A percentile compares a stretch with the other conserved stretches of the same genome.
phyloP scores from a whole-genome alignment of 2,329 filamentous ascomycete genomes.

The Lachnellula willkommii region DNA sequence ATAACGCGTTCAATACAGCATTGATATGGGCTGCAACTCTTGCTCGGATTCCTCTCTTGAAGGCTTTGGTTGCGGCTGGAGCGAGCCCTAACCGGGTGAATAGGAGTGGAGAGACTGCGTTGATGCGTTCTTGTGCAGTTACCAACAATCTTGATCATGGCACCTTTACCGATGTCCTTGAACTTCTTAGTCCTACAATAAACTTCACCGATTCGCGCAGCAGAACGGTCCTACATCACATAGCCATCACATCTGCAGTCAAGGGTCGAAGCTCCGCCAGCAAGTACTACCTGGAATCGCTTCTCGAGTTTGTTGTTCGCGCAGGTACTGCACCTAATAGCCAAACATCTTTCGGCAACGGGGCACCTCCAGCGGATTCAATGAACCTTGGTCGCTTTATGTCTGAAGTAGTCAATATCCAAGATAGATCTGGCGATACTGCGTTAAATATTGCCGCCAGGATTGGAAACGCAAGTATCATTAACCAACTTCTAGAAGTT shows the following conservation, averaged over 20 bases:
- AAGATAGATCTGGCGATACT: conserved; percentile 91
- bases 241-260: conserved; percentile 90
- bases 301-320: conserved; percentile 90
- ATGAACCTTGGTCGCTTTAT: conserved; percentile 92
- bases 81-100: conserved; percentile 88
- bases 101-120: conserved; percentile 79
- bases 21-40: conserved; percentile 95
- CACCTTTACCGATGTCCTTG: conserved; percentile 84
- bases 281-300: conserved; percentile 90
- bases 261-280: conserved; percentile 88
- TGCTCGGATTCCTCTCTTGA: conserved; percentile 75
- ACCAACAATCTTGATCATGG: conserved; percentile 91
- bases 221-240: conserved; percentile 90
- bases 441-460: conserved; percentile 89
- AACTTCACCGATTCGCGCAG: conserved; percentile 86
- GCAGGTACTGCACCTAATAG: conserved; percentile 63
- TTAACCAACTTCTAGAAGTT: conserved; percentile 93
- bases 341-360: conserved; percentile 36
- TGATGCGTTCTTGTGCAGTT: conserved; percentile 88
- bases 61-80: conserved; percentile 74
- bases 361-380: conserved; percentile 18
- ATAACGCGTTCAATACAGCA: conserved; percentile 81
- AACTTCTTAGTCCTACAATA: conserved; percentile 83
- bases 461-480: conserved; percentile 89
- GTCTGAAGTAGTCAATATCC: conserved; percentile 92